Evolutionary conservation across 768 basidiomycete genomes (phyloP), one percentile per base, ranked within the genome.

Genomic region (Zangia roseola): DNA sequence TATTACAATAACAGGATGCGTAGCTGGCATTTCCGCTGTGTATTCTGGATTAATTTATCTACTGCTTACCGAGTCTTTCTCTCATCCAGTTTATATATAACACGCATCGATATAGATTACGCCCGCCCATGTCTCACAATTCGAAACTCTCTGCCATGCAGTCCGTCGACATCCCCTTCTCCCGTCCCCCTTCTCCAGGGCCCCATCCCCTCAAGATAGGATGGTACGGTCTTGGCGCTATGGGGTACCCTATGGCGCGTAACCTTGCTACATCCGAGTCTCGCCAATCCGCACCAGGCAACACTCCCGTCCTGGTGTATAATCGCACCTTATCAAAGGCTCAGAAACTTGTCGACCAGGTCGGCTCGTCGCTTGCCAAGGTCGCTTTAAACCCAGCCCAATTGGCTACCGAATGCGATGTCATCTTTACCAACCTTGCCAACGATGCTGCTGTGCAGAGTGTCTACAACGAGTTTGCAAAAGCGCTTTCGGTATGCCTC

Each of bases 251-350:
- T 17, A 93, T 94, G 87, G 87, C 86, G 6, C 75, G 77, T 31
- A 95, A 94, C 66, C 75, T 95, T 28, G 88, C 88, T 28, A 80
- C 69, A 36, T 71, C n/a, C n/a, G n/a, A n/a, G n/a, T n/a, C 77
- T 54, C 74, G 69, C 38, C 65, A 69, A 17, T 56, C 69, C 5
- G 69, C 75, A 38, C 51, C 64, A 30, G n/a, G n/a, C n/a, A 62
- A 61, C 13, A 64, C 73, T 0, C 82, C 90, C 4, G 61, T 94
- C 42, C 64, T 85, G 30, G 75, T 94, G 9, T 92, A 81, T 74
- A 95, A 94, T 62, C 80, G 92, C n/a, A 78, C 82, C 7, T 46
- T 63, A 5, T 72, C 76, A 26, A 91, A 88, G 64, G 67, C 79
- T 16, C 77, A 86, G 46, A 73, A 75, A 17, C 76, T 88, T 1